phyloP scores from a whole-genome alignment of 208 protist genomes.

The Trypanosoma caninum region DNA sequence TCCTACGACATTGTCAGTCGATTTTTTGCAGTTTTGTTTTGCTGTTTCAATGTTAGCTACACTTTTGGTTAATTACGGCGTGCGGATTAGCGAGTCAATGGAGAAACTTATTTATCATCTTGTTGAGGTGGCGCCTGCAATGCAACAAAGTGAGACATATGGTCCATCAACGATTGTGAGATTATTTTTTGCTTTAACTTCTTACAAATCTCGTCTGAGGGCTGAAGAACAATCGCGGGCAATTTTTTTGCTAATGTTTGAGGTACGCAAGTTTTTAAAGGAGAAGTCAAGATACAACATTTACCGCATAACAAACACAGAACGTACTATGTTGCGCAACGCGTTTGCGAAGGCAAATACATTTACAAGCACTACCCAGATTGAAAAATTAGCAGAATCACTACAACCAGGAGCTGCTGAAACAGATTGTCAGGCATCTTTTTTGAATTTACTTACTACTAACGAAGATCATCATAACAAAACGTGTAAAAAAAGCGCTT shows the following conservation, averaged over 20 bases:
- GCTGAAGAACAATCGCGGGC: background rate
- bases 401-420: no score
- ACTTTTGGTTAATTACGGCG: conserved; percentile 1
- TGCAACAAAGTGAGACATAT: background rate
- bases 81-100: background rate
- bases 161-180: background rate
- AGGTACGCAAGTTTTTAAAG: background rate
- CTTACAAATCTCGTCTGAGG: background rate
- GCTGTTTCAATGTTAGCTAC: conserved; percentile 1
- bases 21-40: conserved; percentile 9
- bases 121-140: background rate
- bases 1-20: background rate
- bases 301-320: conserved; percentile 18
- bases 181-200: conserved; percentile 5
- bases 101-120: conserved; percentile 7
- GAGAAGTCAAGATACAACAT: background rate
- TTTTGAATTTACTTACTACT: no score
- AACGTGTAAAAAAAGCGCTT: no score
- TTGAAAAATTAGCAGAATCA: background rate
- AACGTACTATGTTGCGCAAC: conserved; percentile 33
- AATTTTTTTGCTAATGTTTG: background rate
- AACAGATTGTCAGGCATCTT: no score
- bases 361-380: background rate
- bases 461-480: no score
- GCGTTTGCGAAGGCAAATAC: conserved; percentile 16